Conservation (phyloP, 2,329 filamentous ascomycete genomes). For the Aspergillus piperis region DNA sequence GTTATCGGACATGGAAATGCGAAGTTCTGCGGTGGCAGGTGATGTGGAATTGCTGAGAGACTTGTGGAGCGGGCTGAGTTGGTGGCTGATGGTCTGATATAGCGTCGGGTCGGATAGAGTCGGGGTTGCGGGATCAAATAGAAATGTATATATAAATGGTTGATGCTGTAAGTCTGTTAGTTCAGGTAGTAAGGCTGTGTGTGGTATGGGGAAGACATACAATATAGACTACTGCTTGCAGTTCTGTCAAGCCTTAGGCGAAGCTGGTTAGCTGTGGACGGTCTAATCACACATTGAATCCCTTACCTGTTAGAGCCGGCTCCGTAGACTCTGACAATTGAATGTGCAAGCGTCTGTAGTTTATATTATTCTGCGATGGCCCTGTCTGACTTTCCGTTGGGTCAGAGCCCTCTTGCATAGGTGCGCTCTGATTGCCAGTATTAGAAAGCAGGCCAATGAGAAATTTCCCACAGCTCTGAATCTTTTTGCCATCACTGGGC, state of each 20-base stretch:
- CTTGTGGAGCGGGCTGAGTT: conserved; percentile 51
- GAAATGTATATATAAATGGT: conserved; percentile 55
- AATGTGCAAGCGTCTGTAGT: conserved; percentile 40
- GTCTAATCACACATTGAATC: background rate
- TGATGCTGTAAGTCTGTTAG: conserved; percentile 37
- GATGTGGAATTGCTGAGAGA: conserved; percentile 50
- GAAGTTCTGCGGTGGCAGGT: conserved; percentile 41
- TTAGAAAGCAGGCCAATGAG: conserved; percentile 48
- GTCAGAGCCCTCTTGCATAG: conserved; percentile 30
- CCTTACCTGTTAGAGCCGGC: conserved; percentile 20
- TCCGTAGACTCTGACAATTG: conserved; percentile 26
- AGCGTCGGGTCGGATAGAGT: conserved; percentile 45
- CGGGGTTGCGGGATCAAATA: conserved; percentile 48
- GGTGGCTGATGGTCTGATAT: conserved; percentile 52
- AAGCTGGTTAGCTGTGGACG: background rate
- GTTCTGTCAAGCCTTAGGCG: conserved; percentile 21
- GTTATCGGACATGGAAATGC: conserved; percentile 37
- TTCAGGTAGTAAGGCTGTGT: background rate
- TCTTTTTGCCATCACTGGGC: conserved; percentile 15
- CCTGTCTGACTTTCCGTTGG: conserved; percentile 22
- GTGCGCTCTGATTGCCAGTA: conserved; percentile 33
- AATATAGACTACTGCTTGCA: conserved; percentile 47
- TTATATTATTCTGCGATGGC: conserved; percentile 33
- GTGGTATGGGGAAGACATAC: conserved; percentile 27
- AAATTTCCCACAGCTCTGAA: conserved; percentile 38